Evolutionary conservation across 106 monocot species (phyloP).

Genomic region (Phalaenopsis aphrodite): DNA sequence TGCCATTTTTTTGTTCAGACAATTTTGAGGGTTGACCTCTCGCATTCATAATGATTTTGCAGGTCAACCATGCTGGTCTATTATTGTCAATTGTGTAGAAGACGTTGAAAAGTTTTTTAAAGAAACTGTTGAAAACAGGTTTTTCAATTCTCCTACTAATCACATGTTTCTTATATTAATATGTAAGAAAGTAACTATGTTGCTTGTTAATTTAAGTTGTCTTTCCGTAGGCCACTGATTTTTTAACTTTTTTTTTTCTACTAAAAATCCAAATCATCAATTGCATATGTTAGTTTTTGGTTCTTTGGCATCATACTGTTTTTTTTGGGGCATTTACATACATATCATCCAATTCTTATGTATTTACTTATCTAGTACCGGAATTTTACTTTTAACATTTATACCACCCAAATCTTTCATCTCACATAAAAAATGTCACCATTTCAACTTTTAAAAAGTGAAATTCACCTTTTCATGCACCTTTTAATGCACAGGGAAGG

Average conservation of each 20-base stretch:
- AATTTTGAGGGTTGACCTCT: not conserved
- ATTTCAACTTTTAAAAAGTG: too few relatives aligned
- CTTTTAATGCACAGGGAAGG: too few relatives aligned
- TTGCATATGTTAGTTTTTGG: too few relatives aligned
- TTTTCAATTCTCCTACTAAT: not conserved
- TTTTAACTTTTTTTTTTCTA: not conserved
- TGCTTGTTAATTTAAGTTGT: not conserved
- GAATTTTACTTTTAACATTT: too few relatives aligned
- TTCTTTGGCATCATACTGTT: too few relatives aligned
- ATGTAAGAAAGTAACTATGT: not conserved
- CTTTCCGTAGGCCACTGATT: not conserved
- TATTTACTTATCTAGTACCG: too few relatives aligned
- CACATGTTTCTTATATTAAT: conserved; percentile 1
- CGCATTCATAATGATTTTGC: conserved; percentile 5
- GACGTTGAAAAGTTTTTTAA: conserved; percentile 92
- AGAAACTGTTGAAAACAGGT: conserved; percentile 91
- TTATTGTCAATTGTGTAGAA: conserved; percentile 59
- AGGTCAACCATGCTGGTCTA: conserved; percentile 93
- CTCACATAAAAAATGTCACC: too few relatives aligned
- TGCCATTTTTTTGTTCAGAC: not conserved
- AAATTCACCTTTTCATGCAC: too few relatives aligned
- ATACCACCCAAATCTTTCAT: too few relatives aligned
- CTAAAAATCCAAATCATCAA: too few relatives aligned
- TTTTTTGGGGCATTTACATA: too few relatives aligned
- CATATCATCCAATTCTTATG: too few relatives aligned